phyloP scores from a whole-genome alignment of 306 rosid species.

The Fragaria iinumae region DNA sequence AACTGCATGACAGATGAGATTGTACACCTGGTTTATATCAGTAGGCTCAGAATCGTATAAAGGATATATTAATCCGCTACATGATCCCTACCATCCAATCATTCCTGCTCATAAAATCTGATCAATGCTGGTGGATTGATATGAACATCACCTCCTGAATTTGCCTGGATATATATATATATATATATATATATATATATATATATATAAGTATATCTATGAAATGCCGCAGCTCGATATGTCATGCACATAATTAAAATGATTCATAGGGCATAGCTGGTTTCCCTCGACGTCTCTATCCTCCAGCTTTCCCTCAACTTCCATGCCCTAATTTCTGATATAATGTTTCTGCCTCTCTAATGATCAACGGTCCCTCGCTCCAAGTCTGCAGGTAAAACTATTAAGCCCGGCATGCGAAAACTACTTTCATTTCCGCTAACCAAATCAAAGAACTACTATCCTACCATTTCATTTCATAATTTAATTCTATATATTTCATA shows the following conservation, averaged over 20 bases:
- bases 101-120: conserved; percentile 2
- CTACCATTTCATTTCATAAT: too few relatives aligned
- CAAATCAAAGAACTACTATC: too few relatives aligned
- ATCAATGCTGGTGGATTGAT: not conserved
- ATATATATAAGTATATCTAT: not conserved
- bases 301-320: conserved; percentile 25
- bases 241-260: conserved; percentile 14
- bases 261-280: conserved; percentile 9
- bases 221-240: not conserved
- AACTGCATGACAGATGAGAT: not conserved
- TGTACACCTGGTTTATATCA: not conserved
- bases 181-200: not conserved
- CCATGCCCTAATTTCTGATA: not conserved
- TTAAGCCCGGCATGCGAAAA: too few relatives aligned
- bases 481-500: too few relatives aligned
- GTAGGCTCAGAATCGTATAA: conserved; percentile 3
- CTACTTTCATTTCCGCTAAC: too few relatives aligned
- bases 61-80: conserved; percentile 3
- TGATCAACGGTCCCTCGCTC: not conserved
- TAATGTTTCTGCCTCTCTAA: not conserved
- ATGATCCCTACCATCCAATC: conserved; percentile 29
- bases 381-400: not conserved
- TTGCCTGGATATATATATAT: not conserved
- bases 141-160: conserved; percentile 25
- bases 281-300: conserved; percentile 25